Conservation (phyloP, 208 protist species). For the Balamuthia mandrillaris region DNA sequence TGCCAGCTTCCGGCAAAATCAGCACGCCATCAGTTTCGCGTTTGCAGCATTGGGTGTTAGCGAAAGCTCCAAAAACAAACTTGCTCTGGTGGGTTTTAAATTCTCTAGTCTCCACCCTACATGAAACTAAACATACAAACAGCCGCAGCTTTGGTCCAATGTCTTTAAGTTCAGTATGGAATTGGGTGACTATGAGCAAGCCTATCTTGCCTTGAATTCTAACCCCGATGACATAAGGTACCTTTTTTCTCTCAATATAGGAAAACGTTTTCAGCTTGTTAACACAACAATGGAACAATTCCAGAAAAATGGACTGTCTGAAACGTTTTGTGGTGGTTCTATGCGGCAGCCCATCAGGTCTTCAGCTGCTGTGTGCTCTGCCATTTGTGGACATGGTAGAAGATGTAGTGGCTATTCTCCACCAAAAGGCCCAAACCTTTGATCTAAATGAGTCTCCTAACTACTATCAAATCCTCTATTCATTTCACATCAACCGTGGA, state of each 20-base stretch:
- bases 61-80: neutral
- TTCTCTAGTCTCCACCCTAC: no score
- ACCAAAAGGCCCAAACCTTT: neutral
- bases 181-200: conserved; percentile 34
- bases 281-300: neutral
- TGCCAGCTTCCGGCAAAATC: neutral
- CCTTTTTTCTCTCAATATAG: neutral
- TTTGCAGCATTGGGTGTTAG: conserved; percentile 9
- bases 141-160: conserved; percentile 28
- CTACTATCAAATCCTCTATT: conserved; percentile 38
- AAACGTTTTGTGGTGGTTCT: conserved; percentile 10
- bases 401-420: neutral
- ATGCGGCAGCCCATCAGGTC: neutral
- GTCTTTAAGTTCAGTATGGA: conserved; percentile 31
- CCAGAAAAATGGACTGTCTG: neutral
- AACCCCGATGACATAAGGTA: neutral
- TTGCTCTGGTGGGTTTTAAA: no score
- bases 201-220: conserved; percentile 31
- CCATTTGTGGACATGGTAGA: conserved; percentile 11
- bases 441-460: neutral
- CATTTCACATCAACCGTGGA: conserved; percentile 27
- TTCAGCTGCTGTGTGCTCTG: conserved; percentile 30
- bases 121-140: conserved; percentile 15
- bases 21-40: conserved; percentile 26
- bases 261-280: no score